Percentiles rank a stretch among this genome's conserved stretches.
Conservation (phyloP, 805 yeast species). For the Lipomyces starkeyi region DNA sequence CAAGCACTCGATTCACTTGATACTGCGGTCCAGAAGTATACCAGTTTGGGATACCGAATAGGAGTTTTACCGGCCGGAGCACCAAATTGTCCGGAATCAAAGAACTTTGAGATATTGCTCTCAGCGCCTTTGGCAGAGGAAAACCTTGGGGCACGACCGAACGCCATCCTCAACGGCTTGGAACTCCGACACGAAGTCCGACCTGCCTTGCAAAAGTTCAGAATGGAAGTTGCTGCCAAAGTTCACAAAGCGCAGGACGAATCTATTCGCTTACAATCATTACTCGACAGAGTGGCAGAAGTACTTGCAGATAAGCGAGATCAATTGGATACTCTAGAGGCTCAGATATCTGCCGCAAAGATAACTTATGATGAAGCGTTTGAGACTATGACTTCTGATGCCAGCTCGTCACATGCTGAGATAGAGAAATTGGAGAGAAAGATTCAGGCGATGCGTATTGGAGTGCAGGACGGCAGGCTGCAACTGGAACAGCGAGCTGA, state of each 20-base stretch:
- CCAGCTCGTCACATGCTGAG: conserved; percentile 63
- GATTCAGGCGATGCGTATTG: conserved; percentile 55
- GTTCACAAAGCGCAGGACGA: conserved; percentile 63
- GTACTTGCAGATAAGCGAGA: conserved; percentile 63
- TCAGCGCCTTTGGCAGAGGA: conserved; percentile 51
- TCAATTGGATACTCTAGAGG: conserved; percentile 61
- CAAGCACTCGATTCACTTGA: conserved; percentile 59
- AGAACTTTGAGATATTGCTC: conserved; percentile 52
- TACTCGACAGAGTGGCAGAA: conserved; percentile 61
- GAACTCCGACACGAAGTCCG: conserved; percentile 50
- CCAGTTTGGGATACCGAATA: conserved; percentile 58
- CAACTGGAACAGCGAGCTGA: conserved; percentile 58
- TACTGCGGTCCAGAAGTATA: conserved; percentile 61
- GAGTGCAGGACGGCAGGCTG: conserved; percentile 57
- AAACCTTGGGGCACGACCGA: conserved; percentile 55
- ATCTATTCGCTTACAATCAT: conserved; percentile 61
- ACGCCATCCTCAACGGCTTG: conserved; percentile 49
- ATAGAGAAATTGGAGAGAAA: conserved; percentile 68
- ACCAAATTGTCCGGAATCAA: conserved; percentile 36
- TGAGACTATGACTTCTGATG: conserved; percentile 60
- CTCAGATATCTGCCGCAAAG: conserved; percentile 58
- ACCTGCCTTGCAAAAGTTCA: conserved; percentile 51
- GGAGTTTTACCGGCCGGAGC: conserved; percentile 44
- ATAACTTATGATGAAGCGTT: conserved; percentile 61
- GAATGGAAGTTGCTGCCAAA: conserved; percentile 54